Conservation (phyloP, 1,139 yeast genomes). For the Yueomyces sp. region DNA sequence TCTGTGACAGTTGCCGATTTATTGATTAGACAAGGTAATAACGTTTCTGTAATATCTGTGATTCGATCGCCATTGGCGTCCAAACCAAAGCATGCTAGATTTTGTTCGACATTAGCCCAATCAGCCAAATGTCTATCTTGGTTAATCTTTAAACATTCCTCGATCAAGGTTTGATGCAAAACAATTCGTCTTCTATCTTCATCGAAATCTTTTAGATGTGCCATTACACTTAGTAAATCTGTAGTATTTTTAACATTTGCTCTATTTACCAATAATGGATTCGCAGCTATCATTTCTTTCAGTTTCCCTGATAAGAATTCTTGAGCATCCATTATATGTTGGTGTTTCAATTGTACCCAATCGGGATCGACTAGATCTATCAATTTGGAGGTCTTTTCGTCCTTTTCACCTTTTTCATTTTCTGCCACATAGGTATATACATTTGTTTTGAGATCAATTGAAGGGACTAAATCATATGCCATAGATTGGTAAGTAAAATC, state of each 20-base stretch:
- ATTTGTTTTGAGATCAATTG: slow-evolving; percentile 33
- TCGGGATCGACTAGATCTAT: slow-evolving; percentile 53
- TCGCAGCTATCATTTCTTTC: slow-evolving; percentile 56
- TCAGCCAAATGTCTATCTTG: slow-evolving; percentile 45
- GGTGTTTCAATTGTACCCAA: slow-evolving; percentile 63
- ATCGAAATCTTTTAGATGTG: slow-evolving; percentile 56
- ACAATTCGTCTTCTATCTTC: slow-evolving; percentile 50
- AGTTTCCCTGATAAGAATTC: slow-evolving; percentile 50
- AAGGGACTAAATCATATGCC: slow-evolving; percentile 54
- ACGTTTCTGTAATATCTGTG: slow-evolving; percentile 52
- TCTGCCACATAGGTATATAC: slow-evolving; percentile 50
- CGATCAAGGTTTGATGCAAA: slow-evolving; percentile 48
- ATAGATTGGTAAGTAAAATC: slow-evolving; percentile 92
- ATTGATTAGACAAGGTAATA: slow-evolving; percentile 47
- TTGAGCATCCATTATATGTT: slow-evolving; percentile 67
- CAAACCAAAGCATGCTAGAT: slow-evolving; percentile 61
- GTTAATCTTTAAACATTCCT: slow-evolving; percentile 42
- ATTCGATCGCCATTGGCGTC: slow-evolving; percentile 58
- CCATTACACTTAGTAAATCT: slow-evolving; percentile 54
- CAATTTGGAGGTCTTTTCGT: slow-evolving; percentile 33
- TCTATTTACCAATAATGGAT: slow-evolving; percentile 58
- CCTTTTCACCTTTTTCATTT: slow-evolving; percentile 44
- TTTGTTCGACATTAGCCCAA: slow-evolving; percentile 62
- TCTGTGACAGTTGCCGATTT: slow-evolving; percentile 43
- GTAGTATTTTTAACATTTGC: slow-evolving; percentile 46